Base-by-base conservation (phyloP, 2,329 filamentous ascomycete species). In the Aspergillus phoenicis region DNA sequence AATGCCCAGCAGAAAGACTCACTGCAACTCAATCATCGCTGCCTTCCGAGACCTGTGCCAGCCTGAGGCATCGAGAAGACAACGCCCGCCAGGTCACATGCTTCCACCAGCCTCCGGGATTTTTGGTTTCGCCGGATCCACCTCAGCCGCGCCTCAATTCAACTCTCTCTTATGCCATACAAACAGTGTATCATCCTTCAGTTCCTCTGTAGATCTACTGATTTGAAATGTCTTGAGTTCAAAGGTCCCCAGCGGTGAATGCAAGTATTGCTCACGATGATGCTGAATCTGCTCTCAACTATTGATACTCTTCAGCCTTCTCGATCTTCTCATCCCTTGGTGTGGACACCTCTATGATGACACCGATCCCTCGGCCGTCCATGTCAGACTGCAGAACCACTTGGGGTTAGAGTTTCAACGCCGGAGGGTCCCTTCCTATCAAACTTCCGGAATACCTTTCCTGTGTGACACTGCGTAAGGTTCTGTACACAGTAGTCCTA, bases 51-150 rank as follows among this genome's bases (percentile, higher is more conserved):
- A 22, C 24, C 28, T 33, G 47, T 33, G 4, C 36, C 13, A 38
- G 62, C 62, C 62, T 64, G 56, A 64, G 62, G 62, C 62, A 60
- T 39, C 15, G 8, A 51, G 15, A 8, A 15, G 17, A 24, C 36
- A 54, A 17, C 15, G 36, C 22, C 22, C 26, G 15, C 36, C 52
- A 55, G 10, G 61, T 64, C 60, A 64, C 60, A 57, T 58, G 49
- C 33, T 51, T 11, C 39, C 57, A 60, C 62, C 62, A 64, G 62
- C 62, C 62, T 60, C 60, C 62, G 26, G 41, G 30, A 53, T 59
- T 63, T 43, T 51, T 48, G 4, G 36, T 41, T 56, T n/a, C 38
- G 30, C 33, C 48, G 15, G 36, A 38, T 45, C 30, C 39, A 43
- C 45, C 22, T 39, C 53, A 43, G 36, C 52, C 36, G 51, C 49